Conservation (phyloP, 148 eudicot genomes). For the Rhododendron molle region DNA sequence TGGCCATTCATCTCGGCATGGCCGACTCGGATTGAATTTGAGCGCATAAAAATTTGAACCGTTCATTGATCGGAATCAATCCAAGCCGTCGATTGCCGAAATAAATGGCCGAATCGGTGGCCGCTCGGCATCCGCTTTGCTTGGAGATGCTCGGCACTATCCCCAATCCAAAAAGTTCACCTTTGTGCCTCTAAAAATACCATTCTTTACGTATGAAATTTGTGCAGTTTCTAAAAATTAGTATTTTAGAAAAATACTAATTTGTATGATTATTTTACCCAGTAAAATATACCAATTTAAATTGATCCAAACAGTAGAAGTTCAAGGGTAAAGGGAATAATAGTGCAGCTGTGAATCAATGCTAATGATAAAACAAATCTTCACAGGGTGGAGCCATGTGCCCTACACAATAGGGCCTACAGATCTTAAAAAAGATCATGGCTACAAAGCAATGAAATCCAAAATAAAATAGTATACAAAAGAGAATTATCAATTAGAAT, state of each 20-base stretch:
- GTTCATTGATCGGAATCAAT: no score
- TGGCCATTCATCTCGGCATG: no score
- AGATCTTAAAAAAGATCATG: not conserved
- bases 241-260: not conserved
- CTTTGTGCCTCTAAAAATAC: no score
- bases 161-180: no score
- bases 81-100: no score
- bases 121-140: no score
- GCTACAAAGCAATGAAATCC: not conserved
- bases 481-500: not conserved
- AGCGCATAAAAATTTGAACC: no score
- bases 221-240: no score
- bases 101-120: no score
- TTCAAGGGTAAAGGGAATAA: not conserved
- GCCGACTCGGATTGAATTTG: no score
- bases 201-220: no score
- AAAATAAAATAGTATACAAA: not conserved
- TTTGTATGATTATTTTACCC: not conserved
- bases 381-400: conserved; percentile 11
- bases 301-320: not conserved
- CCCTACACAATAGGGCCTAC: conserved; percentile 4
- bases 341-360: not conserved
- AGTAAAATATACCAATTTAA: not conserved
- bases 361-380: not conserved
- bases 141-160: no score